phyloP scores from a whole-genome alignment of 2,329 filamentous ascomycete species.

The Lachnellula willkommii region DNA sequence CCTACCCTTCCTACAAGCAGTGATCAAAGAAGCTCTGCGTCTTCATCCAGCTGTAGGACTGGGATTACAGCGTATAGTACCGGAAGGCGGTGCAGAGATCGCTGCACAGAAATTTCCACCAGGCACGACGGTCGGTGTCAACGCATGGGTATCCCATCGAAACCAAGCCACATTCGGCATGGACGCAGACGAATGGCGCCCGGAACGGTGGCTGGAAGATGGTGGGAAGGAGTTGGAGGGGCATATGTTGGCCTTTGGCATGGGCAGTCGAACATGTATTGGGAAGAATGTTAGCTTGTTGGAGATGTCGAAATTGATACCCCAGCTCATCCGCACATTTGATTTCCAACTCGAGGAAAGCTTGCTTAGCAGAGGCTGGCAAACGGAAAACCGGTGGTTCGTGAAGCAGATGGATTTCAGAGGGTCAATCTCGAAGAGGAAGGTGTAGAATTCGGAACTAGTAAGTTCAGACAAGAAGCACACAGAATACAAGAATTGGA shows the following conservation, averaged over 20 bases:
- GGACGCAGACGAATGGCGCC: slow-evolving; percentile 42
- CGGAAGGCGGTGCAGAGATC: slow-evolving; percentile 39
- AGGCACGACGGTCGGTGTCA: slow-evolving; percentile 32
- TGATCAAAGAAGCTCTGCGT: slow-evolving; percentile 47
- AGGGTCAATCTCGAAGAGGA: neutral
- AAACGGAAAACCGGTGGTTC: neutral
- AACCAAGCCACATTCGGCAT: slow-evolving; percentile 43
- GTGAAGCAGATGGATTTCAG: neutral
- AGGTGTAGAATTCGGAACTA: neutral
- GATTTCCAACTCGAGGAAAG: neutral
- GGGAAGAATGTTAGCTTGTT: slow-evolving; percentile 55
- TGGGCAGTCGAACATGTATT: slow-evolving; percentile 36
- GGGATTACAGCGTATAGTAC: slow-evolving; percentile 43
- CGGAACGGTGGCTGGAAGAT: slow-evolving; percentile 43
- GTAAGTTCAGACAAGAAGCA: too few relatives aligned
- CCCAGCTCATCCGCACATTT: slow-evolving; percentile 20
- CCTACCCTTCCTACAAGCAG: slow-evolving; percentile 42
- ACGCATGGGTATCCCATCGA: slow-evolving; percentile 29
- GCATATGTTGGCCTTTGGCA: slow-evolving; percentile 26
- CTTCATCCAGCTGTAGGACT: slow-evolving; percentile 44
- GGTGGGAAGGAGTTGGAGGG: neutral
- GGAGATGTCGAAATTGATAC: slow-evolving; percentile 57
- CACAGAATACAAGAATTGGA: too few relatives aligned
- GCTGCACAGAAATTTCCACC: slow-evolving; percentile 36
- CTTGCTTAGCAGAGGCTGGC: neutral